These are phyloP conservation scores for Fusarium cicatricum DNA, from an alignment of 2,329 filamentous ascomycete species.

Conservation along the genomic window DNA sequence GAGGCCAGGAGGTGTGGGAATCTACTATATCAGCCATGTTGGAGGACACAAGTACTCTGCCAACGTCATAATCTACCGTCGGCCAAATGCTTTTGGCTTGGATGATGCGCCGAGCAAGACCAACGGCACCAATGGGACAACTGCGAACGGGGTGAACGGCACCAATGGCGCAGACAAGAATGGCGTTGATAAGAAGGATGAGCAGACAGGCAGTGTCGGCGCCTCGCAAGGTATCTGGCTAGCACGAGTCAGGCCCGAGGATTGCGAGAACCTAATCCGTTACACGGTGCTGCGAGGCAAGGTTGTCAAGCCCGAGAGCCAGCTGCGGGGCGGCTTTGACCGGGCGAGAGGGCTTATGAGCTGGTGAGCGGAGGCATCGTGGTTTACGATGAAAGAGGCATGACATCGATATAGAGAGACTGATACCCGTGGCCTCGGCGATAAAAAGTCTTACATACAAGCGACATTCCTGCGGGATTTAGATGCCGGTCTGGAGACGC, in stretches of 20 bases:
- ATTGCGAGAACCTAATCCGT: conserved; percentile 90
- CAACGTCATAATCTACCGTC: conserved; percentile 91
- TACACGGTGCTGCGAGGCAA: conserved; percentile 94
- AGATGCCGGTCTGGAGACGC: not conserved
- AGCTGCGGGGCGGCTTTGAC: conserved; percentile 92
- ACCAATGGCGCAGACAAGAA: conserved; percentile 42
- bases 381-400: not conserved
- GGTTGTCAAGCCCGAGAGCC: conserved; percentile 85
- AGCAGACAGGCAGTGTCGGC: conserved; percentile 53
- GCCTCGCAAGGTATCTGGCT: conserved; percentile 94
- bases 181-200: conserved; percentile 33
- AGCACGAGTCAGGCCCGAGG: conserved; percentile 82
- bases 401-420: not conserved
- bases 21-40: conserved; percentile 97
- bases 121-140: conserved; percentile 22
- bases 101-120: conserved; percentile 45
- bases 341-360: conserved; percentile 80
- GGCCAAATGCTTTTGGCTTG: conserved; percentile 64
- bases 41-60: conserved; percentile 97
- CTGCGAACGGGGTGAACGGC: conserved; percentile 13
- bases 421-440: conserved; percentile 10
- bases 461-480: not conserved
- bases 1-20: conserved; percentile 88
- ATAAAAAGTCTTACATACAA: not conserved
- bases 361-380: conserved; percentile 67